Conservation (phyloP, 2,329 filamentous ascomycete species). For the Ploettnerulaceae sp. region DNA sequence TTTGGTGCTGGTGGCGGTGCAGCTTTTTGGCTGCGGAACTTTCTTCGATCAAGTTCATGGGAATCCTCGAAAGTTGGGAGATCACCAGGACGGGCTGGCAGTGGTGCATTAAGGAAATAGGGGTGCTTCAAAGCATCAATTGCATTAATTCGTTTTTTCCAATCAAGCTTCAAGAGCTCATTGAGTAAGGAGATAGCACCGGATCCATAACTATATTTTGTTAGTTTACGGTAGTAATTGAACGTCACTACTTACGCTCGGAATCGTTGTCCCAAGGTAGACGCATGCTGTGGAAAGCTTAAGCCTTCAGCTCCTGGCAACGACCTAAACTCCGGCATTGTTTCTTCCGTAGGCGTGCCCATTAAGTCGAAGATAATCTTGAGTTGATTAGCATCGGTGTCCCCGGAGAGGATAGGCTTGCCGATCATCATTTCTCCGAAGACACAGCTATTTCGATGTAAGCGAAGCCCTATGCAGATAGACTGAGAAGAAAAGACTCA, state of each 20-base stretch:
- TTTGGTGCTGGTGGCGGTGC: constrained; percentile 85
- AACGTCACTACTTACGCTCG: constrained; percentile 50
- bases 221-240: constrained; percentile 7
- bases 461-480: constrained; percentile 15
- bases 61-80: constrained; percentile 92
- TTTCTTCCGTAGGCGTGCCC: constrained; percentile 82
- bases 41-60: constrained; percentile 91
- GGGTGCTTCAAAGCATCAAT: constrained; percentile 89
- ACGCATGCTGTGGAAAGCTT: constrained; percentile 53
- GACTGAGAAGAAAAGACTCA: constrained; percentile 44
- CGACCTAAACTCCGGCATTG: constrained; percentile 84
- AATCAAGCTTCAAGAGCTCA: constrained; percentile 83
- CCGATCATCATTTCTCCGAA: constrained; percentile 97
- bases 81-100: constrained; percentile 77
- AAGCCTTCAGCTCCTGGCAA: constrained; percentile 78
- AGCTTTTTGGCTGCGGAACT: constrained; percentile 80
- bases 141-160: constrained; percentile 83
- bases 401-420: constrained; percentile 87
- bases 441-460: constrained; percentile 61
- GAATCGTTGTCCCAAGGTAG: constrained; percentile 70
- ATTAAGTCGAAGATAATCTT: constrained; percentile 92
- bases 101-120: constrained; percentile 77
- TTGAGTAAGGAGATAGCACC: constrained; percentile 73
- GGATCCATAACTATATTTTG: constrained; percentile 51
- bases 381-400: constrained; percentile 83